A percentile compares a stretch with the other conserved stretches of the same genome.
Evolutionary conservation across 164 flowering plant genomes (phyloP).

Genomic region (Berberis vulgaris): DNA sequence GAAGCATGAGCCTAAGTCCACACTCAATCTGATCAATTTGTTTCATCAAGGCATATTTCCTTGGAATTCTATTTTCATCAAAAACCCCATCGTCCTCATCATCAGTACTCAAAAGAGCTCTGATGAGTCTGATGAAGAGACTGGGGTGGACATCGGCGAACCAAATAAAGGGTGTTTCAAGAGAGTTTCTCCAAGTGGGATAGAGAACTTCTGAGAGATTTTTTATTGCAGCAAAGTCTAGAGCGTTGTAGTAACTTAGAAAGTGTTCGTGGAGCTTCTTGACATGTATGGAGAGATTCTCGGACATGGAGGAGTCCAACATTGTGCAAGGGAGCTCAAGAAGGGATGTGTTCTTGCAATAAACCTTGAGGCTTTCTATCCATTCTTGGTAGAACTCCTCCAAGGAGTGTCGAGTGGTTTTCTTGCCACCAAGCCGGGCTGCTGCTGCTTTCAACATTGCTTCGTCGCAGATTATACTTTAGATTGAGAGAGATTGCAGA

Average conservation of each 20-base stretch:
- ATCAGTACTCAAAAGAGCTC: slow-evolving; percentile 35
- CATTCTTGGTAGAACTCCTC: slow-evolving; percentile 56
- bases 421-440: slow-evolving; percentile 32
- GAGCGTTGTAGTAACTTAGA: slow-evolving; percentile 53
- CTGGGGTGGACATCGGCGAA: slow-evolving; percentile 76
- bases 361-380: slow-evolving; percentile 34
- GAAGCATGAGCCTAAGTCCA: slow-evolving; percentile 61
- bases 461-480: too few relatives aligned
- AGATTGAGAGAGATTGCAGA: too few relatives aligned
- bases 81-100: slow-evolving; percentile 6
- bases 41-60: slow-evolving; percentile 4
- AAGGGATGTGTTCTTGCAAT: slow-evolving; percentile 24
- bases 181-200: slow-evolving; percentile 56
- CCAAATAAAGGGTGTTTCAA: slow-evolving; percentile 74
- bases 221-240: slow-evolving; percentile 48
- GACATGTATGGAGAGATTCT: slow-evolving; percentile 34
- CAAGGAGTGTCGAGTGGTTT: slow-evolving; percentile 26
- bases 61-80: background rate
- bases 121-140: slow-evolving; percentile 56
- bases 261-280: slow-evolving; percentile 49
- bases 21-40: slow-evolving; percentile 59
- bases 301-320: slow-evolving; percentile 15
- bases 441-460: background rate
- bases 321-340: slow-evolving; percentile 43
- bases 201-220: slow-evolving; percentile 45